Evolutionary conservation across 305 asterid species (phyloP), one percentile per base, ranked within the genome.

Genomic region (Plantago lanceolata): DNA sequence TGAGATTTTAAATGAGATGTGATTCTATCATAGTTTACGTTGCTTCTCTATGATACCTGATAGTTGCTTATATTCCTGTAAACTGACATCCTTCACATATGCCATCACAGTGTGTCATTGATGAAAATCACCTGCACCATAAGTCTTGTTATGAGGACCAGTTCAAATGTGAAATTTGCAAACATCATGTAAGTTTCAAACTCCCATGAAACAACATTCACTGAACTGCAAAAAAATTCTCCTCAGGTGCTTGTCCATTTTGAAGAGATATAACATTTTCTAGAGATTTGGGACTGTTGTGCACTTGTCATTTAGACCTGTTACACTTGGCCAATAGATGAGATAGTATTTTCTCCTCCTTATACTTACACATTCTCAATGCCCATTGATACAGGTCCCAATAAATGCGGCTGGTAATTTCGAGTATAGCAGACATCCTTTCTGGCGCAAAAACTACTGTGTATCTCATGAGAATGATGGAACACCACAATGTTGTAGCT

Each of bases 401-500:
- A 85, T 88, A 35, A 89, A 89, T 73, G 74, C 71, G 40, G 90
- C 86, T 64, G 96, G 98, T 53, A 86, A 85, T 53, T 79, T 91
- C 13, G 96, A 86, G 80, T 91, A 85, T 75, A 75, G 93, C 75
- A 90, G 83, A 49, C 98, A 91, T 82, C 96, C 96, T 71, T 89
- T 89, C 84, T 91, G 98, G 98, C 83, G 69, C 63, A 91, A 86
- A 65, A 91, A 91, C 70, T 91, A 91, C 71, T 91, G 98, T 73
- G 95, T 94, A 15, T 68, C 85, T 28, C 98, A 91, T 50, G 95
- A 89, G 73, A 72, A 75, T 61, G 98, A 91, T 64, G 89, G 94
- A 52, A 91, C 98, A 31, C 94, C 95, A 61, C 86, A 96, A 19
- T 88, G 98, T 65, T 88, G 94, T 85, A 91, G 98, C 81, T 91